Evolutionary conservation across 768 basidiomycete genomes (phyloP), one percentile per base, ranked within the genome.

Genomic region (Tylopilus intermedius): DNA sequence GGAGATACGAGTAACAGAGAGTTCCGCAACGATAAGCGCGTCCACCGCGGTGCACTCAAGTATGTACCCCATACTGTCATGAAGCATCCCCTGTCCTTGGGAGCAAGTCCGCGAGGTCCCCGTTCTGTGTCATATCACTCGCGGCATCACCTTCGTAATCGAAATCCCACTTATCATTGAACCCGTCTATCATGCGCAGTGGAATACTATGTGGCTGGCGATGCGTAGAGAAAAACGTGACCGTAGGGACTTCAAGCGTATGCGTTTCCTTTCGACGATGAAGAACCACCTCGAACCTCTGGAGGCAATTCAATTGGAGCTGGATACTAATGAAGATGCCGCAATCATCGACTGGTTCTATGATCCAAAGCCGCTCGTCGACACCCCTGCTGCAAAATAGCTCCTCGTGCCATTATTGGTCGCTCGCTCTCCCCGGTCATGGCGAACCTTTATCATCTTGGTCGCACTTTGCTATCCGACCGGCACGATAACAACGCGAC

Each of bases 121-220:
- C 8, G 94, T 98, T 14, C 78, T 99, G 51, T 99, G 98, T 71
- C 96, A 99, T 68, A 95, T 99, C 65, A 98, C 96, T 8, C 96
- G 96, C 58, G 96, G 96, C 38, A 99, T 99, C 72, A 98, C 96
- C 2, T 99, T 99, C 64, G 96, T 99, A 60, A 98, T 97, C 74
- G 94, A 98, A 70, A 88, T 97, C 37, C 96, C 96, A 39, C 87
- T 91, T 43, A 83, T 99, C 60, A 89, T 98, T 56, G 96, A 98
- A 69, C 96, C 96, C 6, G 82, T 99, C 9, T 98, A 96, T 71
- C 96, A 99, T 69, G 93, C 96, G 1, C 96, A 98, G 65, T 99
- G 96, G 96, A 94, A 92, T 67, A 90, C 91, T 5, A 99, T 99
- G 96, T 99, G 96, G 96, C 76, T 99, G 43, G 95, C 96, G 10